Base-by-base conservation (phyloP, 2,329 filamentous ascomycete species). In the Zarea fungicola region DNA sequence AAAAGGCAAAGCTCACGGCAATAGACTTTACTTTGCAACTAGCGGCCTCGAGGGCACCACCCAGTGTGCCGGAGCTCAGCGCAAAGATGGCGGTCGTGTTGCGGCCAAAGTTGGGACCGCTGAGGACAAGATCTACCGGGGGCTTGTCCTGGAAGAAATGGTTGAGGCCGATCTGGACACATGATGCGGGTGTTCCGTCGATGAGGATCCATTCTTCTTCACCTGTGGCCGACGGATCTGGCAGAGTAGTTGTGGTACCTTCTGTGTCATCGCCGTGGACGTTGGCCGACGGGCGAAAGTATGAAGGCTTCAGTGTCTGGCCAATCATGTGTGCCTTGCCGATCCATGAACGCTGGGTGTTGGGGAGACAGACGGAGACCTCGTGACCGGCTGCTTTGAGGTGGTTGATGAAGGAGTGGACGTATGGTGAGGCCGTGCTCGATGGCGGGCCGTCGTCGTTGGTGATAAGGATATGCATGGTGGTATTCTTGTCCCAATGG, bases 271-370 rank as follows among this genome's bases (percentile, higher is more conserved):
- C 67, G 44, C 66, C 66, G 53, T 72, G 66, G 23, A 68, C 62
- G 14, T 64, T 63, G 31, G 63, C 52, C n/a, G 65, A 73, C 13
- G 79, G 79, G 1, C 85, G 85, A 72, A 90, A 96, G 73, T 95
- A 96, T 23, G 81, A 77, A 8, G 90, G 90, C 64, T 85, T 89
- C 53, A 95, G 80, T 9, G 87, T 87, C 65, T 92, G 85, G 49
- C 91, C 91, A 60, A 97, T 90, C 62, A 97, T 87, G 68, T 97
- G 93, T 3, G 93, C 93, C 74, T 99, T 99, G 59, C 91, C 91
- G 61, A 99, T 97, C 93, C 93, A 99, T 49, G 90, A 96, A 54
- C 92, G 84, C 70, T 99, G 93, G 6, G 84, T 85, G 65, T 96
- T 82, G 2, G 93, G 93, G 13, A 99, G 80, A 55, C 93, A 86